Conservation (phyloP, 2,329 filamentous ascomycete species). For the Graphium sp. region DNA sequence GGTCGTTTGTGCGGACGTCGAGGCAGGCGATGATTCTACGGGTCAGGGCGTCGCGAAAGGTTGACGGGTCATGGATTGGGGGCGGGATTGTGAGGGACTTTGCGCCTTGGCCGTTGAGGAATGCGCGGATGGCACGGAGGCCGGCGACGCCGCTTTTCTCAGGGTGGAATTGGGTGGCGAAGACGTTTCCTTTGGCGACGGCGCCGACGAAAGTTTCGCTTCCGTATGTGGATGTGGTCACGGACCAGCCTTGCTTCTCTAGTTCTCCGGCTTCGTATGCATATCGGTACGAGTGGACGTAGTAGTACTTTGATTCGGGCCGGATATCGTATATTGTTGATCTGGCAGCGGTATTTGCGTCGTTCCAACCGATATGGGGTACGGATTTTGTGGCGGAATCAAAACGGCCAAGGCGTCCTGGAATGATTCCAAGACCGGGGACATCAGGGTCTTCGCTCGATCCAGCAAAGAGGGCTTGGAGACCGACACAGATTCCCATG, state of each 20-base stretch:
- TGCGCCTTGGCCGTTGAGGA: conserved; percentile 56
- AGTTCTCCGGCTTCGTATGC: conserved; percentile 58
- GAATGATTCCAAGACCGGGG: conserved; percentile 60
- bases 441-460: conserved; percentile 64
- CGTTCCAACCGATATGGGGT: conserved; percentile 99
- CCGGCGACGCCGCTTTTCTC: conserved; percentile 93
- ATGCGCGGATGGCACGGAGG: conserved; percentile 67
- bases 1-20: conserved; percentile 86
- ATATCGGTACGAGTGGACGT: conserved; percentile 87
- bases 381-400: conserved; percentile 67
- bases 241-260: conserved; percentile 71
- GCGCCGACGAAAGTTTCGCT: conserved; percentile 83
- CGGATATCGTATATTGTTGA: conserved; percentile 63
- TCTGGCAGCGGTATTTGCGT: conserved; percentile 45
- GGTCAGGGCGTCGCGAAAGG: conserved; percentile 55
- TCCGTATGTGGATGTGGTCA: conserved; percentile 83
- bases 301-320: conserved; percentile 89
- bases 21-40: conserved; percentile 87
- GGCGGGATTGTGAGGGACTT: conserved; percentile 22
- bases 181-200: conserved; percentile 67
- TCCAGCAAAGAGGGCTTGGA: conserved; percentile 78
- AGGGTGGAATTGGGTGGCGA: conserved; percentile 92
- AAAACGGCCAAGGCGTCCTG: conserved; percentile 58
- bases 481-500: conserved; percentile 90
- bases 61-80: conserved; percentile 10